Conservation (phyloP, 2,329 filamentous ascomycete genomes). For the Lachnellula arida region DNA sequence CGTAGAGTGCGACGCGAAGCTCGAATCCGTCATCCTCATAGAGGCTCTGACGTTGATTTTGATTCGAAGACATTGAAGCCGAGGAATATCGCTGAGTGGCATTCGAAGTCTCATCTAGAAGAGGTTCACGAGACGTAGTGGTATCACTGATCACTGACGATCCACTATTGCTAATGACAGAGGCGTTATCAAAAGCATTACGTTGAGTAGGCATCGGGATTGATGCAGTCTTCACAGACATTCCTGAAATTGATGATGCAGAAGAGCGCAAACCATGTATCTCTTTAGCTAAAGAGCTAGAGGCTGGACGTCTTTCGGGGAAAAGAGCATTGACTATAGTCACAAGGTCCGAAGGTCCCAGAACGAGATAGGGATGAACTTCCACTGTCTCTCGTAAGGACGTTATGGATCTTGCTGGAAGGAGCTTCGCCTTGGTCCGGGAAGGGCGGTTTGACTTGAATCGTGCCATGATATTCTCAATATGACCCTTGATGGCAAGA, state of each 20-base stretch:
- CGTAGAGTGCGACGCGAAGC: slow-evolving; percentile 62
- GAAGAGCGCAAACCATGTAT: slow-evolving; percentile 58
- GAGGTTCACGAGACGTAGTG: slow-evolving; percentile 60
- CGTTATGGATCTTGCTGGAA: slow-evolving; percentile 67
- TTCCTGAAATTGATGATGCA: slow-evolving; percentile 64
- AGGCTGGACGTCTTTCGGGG: slow-evolving; percentile 65
- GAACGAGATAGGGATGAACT: slow-evolving; percentile 73
- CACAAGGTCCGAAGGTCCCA: slow-evolving; percentile 74
- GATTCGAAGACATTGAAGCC: slow-evolving; percentile 37
- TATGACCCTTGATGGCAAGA: slow-evolving; percentile 58
- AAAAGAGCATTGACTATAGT: slow-evolving; percentile 81
- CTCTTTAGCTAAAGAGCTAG: slow-evolving; percentile 43
- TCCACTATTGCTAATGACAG: slow-evolving; percentile 66
- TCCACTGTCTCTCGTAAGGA: slow-evolving; percentile 72
- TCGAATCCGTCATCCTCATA: slow-evolving; percentile 62
- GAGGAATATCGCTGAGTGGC: slow-evolving; percentile 53
- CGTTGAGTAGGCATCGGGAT: slow-evolving; percentile 58
- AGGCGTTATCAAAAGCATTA: slow-evolving; percentile 57
- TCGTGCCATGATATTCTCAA: slow-evolving; percentile 65
- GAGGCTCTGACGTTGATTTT: slow-evolving; percentile 42
- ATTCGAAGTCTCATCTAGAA: slow-evolving; percentile 51
- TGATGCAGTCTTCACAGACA: slow-evolving; percentile 61
- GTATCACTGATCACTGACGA: slow-evolving; percentile 69
- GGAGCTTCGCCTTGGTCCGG: slow-evolving; percentile 50
- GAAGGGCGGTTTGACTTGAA: slow-evolving; percentile 45